Evolutionary conservation across 495 filamentous ascomycete genomes (phyloP).

Genomic region (Aspergillus conjunctus): DNA sequence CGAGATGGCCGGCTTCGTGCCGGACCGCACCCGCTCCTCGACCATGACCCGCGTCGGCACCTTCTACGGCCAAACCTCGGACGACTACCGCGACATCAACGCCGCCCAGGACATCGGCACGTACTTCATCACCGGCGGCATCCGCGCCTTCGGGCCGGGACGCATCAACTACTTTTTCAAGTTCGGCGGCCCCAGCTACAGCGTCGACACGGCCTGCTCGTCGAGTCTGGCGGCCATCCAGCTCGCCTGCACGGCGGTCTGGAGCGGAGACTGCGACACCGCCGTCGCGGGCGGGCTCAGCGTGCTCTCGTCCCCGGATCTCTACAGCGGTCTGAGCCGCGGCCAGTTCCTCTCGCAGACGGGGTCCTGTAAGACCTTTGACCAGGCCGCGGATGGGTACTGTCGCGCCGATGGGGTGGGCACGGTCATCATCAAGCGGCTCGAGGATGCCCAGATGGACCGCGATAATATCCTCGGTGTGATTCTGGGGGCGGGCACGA

Average conservation of each 20-base stretch:
- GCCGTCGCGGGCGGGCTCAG: slow-evolving; percentile 37
- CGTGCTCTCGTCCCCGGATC: slow-evolving; percentile 39
- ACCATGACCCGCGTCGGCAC: slow-evolving; percentile 64
- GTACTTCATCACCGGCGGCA: slow-evolving; percentile 75
- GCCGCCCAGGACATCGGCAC: slow-evolving; percentile 72
- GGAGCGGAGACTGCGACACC: slow-evolving; percentile 28
- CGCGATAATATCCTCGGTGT: slow-evolving; percentile 45
- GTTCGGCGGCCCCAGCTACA: slow-evolving; percentile 49
- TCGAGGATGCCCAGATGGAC: slow-evolving; percentile 48
- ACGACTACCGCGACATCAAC: slow-evolving; percentile 79
- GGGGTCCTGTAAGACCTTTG: slow-evolving; percentile 23
- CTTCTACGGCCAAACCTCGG: slow-evolving; percentile 76
- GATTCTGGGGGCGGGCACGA: slow-evolving; percentile 36
- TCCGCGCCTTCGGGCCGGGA: slow-evolving; percentile 67
- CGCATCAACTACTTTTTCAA: slow-evolving; percentile 60
- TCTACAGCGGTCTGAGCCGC: slow-evolving; percentile 17
- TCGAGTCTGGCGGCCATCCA: slow-evolving; percentile 38
- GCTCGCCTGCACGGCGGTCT: slow-evolving; percentile 33
- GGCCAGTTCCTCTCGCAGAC: slow-evolving; percentile 31
- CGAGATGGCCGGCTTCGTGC: slow-evolving; percentile 35
- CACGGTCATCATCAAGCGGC: slow-evolving; percentile 38
- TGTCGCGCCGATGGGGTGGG: slow-evolving; percentile 45
- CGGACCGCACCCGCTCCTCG: slow-evolving; percentile 24
- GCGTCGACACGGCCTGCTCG: slow-evolving; percentile 52
- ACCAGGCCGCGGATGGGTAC: slow-evolving; percentile 38